Evolutionary conservation across 495 filamentous ascomycete genomes (phyloP).

Genomic region (Penicillium ucsense): DNA sequence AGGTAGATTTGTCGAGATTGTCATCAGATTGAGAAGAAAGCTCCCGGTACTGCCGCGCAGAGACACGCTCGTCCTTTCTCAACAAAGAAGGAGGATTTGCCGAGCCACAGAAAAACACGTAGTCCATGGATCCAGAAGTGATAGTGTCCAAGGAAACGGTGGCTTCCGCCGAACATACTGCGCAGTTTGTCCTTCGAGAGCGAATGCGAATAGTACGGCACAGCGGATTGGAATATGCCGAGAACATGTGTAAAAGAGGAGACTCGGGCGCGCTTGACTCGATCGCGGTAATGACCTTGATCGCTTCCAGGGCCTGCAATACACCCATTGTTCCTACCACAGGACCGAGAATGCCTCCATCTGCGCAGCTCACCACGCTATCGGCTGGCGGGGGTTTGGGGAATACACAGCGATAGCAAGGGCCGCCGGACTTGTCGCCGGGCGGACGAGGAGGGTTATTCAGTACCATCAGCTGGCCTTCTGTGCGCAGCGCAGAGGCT

Average conservation of each 20-base stretch:
- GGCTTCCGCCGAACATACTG: constrained; percentile 57
- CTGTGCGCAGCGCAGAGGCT: constrained; percentile 74
- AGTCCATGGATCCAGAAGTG: constrained; percentile 56
- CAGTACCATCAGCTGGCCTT: constrained; percentile 84
- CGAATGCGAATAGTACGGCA: constrained; percentile 70
- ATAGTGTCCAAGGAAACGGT: constrained; percentile 55
- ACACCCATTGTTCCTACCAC: constrained; percentile 94
- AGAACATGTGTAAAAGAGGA: constrained; percentile 58
- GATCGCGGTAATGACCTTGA: constrained; percentile 58
- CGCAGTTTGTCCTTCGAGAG: constrained; percentile 54
- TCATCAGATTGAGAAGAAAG: constrained; percentile 7
- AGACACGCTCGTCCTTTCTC: constrained; percentile 50
- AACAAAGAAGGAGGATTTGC: constrained; percentile 41
- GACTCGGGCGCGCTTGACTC: constrained; percentile 17
- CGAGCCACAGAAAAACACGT: constrained; percentile 68
- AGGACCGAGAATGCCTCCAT: constrained; percentile 84
- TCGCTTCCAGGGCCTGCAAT: constrained; percentile 78
- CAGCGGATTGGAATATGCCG: constrained; percentile 52
- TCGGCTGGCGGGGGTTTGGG: constrained; percentile 74
- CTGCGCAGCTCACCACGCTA: constrained; percentile 72
- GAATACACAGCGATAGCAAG: constrained; percentile 93
- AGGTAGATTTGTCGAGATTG: background rate
- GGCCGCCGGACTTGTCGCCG: constrained; percentile 46
- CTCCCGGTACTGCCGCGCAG: constrained; percentile 42
- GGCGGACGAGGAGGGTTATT: constrained; percentile 41